Conservation (phyloP, 148 eudicot species). For the Camellia lanceoleosa region DNA sequence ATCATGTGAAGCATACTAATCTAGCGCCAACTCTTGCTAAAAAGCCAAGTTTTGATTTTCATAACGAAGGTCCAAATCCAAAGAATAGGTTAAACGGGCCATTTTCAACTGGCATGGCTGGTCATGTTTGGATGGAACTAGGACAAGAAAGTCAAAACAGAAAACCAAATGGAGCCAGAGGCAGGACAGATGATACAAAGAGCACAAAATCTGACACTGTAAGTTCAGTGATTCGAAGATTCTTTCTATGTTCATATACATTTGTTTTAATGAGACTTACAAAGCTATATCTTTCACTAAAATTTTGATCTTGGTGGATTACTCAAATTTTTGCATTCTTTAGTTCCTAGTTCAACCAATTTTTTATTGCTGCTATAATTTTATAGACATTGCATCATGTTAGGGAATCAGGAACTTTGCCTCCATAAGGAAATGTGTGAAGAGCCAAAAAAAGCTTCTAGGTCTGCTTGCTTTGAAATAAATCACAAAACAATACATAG, state of each 20-base stretch:
- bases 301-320: background rate
- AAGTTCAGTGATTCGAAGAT: constrained; percentile 2
- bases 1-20: background rate
- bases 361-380: no score
- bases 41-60: background rate
- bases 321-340: no score
- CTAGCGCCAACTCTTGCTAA: background rate
- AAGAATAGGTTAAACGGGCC: constrained; percentile 5
- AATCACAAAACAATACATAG: no score
- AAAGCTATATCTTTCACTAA: background rate
- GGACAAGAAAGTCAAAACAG: constrained; percentile 18
- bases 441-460: no score
- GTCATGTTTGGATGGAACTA: constrained; percentile 24
- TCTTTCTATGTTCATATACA: background rate
- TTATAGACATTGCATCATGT: no score
- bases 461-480: no score
- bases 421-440: no score
- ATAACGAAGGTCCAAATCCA: constrained; percentile 1
- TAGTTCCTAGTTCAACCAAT: no score
- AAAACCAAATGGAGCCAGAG: background rate
- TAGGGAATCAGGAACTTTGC: no score
- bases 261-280: background rate
- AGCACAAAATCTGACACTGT: constrained; percentile 11
- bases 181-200: constrained; percentile 3
- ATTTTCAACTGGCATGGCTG: constrained; percentile 11